Evolutionary conservation across 169 alveolate genomes (phyloP), one percentile per base, ranked within the genome.

Genomic region (Babesia bigemina): DNA sequence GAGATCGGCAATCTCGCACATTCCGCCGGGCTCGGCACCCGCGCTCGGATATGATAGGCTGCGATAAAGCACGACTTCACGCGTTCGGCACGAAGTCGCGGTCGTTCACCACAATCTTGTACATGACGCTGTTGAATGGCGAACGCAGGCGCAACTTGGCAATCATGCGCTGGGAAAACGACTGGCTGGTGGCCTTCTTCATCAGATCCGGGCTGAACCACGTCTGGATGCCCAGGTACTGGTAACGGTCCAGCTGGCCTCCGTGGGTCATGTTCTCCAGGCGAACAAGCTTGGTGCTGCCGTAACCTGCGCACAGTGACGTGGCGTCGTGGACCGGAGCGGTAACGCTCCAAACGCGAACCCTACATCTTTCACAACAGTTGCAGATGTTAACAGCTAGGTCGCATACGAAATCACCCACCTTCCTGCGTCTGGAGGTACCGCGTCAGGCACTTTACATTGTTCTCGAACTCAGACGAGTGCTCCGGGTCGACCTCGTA

Each of bases 381-480:
- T 49, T 3, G 7, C 3, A 49, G 26, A 8, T 2, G 10, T 16
- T 49, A 1, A 2, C 22, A 49, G 4, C 22, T 49, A 49, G 19
- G 2, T 33, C 2, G 39, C 39, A 33, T 33, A 33, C 39, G 39
- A 33, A 33, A 71, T 70, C 45, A 75, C 71, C 24, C 57, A 81
- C 93, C 93, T 62, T 78, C 82, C 74, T 88, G 91, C 44, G 88
- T 88, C 59, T 88, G 93, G 44, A 82, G 76, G 70, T 82, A 88
- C 16, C 93, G 79, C 22, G 92, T 85, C 22, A 88, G 66, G 55
- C 91, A 86, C 58, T 81, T 85, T n/a, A 88, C 66, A 55, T 78
- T 75, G 50, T 85, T 88, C 78, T 88, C 93, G 56, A 88, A 88
- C 53, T 61, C 74, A 17, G 47, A 62, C 26, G 44, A 72, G 70